phyloP scores from a whole-genome alignment of 306 rosid species.

The Myrica gale region DNA sequence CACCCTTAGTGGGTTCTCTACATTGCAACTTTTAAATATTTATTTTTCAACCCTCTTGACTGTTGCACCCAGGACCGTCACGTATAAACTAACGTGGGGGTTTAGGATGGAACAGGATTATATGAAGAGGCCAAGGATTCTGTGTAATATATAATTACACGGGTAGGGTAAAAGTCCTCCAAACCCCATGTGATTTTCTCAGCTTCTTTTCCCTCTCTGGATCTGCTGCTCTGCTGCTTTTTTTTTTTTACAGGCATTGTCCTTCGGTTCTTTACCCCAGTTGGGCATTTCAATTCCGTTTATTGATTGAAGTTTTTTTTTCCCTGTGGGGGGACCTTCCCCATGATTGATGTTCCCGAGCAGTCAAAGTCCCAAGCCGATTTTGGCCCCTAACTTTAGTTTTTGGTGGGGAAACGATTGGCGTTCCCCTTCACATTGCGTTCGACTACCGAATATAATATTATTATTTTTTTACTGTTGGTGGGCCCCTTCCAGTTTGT shows the following conservation, averaged over 20 bases:
- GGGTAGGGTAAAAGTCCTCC: conserved; percentile 28
- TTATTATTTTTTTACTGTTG: no score
- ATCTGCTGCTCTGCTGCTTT: conserved; percentile 22
- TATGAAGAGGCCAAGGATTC: not conserved
- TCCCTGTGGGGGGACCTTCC: not conserved
- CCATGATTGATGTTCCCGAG: conserved; percentile 17
- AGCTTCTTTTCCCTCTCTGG: conserved; percentile 18
- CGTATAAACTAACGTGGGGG: conserved; percentile 33
- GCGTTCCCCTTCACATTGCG: no score
- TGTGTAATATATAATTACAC: not conserved
- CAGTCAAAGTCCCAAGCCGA: conserved; percentile 30
- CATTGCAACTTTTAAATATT: conserved; percentile 6
- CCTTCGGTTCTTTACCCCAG: conserved; percentile 15
- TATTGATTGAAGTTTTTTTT: not conserved
- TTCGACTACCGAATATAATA: no score
- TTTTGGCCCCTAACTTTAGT: not conserved
- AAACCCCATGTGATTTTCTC: conserved; percentile 34
- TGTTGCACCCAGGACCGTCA: conserved; percentile 8
- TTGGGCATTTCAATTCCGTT: not conserved
- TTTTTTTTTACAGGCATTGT: conserved; percentile 27
- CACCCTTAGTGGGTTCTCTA: conserved; percentile 25
- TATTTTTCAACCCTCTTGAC: conserved; percentile 24
- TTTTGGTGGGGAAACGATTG: not conserved
- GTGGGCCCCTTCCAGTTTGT: no score
- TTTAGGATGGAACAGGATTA: conserved; percentile 13